Evolutionary conservation across 306 rosid species (phyloP).

Genomic region (Rubus parviflorus): DNA sequence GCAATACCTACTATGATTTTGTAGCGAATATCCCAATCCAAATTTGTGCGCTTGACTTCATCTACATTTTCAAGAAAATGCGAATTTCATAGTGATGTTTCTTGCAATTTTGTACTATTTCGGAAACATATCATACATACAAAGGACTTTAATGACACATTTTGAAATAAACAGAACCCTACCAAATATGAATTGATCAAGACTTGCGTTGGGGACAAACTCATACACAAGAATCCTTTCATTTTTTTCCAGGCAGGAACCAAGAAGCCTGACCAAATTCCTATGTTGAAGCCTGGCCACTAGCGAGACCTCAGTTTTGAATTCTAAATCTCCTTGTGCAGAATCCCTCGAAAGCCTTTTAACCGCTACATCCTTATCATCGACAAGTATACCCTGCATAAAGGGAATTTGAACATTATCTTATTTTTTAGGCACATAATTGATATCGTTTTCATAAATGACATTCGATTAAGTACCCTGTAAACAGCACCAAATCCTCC

Average conservation of each 20-base stretch:
- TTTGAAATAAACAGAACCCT: not conserved
- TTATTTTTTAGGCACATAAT: not conserved
- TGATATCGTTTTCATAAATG: not conserved
- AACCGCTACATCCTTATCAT: not conserved
- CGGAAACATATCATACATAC: too few species aligned
- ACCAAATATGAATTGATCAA: constrained; percentile 22
- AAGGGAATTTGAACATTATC: not conserved
- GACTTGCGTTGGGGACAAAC: constrained; percentile 17
- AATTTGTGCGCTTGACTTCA: not conserved
- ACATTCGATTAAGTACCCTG: not conserved
- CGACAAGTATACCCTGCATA: not conserved
- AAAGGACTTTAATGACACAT: too few species aligned
- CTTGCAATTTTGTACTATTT: too few species aligned
- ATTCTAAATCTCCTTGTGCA: not conserved
- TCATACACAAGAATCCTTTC: not conserved
- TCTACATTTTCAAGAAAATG: not conserved
- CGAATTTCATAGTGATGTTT: too few species aligned
- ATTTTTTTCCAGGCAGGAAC: not conserved
- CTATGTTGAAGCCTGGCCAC: constrained; percentile 1
- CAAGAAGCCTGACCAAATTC: not conserved
- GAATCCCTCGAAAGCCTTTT: not conserved
- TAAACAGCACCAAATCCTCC: constrained; percentile 5
- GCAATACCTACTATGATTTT: constrained; percentile 10
- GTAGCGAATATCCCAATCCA: constrained; percentile 1
- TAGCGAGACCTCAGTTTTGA: not conserved